Conservation (phyloP, 345 rosid genomes). For the Tarenaya hassleriana region DNA sequence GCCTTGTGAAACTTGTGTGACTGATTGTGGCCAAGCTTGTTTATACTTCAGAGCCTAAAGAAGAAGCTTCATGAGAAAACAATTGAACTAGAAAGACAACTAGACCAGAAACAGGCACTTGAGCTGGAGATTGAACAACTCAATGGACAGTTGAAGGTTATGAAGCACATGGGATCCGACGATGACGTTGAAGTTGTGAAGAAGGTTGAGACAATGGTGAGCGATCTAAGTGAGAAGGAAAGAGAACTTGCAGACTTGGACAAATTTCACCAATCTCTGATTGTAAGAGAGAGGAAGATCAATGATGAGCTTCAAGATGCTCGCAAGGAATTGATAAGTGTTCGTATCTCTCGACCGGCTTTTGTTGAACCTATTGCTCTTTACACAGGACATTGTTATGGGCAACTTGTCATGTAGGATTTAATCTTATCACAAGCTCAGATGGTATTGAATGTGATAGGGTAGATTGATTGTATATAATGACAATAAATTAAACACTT, state of each 20-base stretch:
- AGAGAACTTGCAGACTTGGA: conserved; percentile 63
- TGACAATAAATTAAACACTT: neutral
- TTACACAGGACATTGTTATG: conserved; percentile 4
- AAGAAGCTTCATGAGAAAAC: conserved; percentile 63
- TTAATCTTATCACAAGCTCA: conserved; percentile 1
- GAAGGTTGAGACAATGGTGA: conserved; percentile 51
- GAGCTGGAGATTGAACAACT: conserved; percentile 75
- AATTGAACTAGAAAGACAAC: conserved; percentile 57
- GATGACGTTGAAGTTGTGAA: conserved; percentile 59
- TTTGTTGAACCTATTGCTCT: conserved; percentile 3
- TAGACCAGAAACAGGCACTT: conserved; percentile 78
- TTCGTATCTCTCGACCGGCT: conserved; percentile 30
- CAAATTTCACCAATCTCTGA: conserved; percentile 68
- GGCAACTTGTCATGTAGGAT: conserved; percentile 14
- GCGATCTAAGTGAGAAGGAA: conserved; percentile 78
- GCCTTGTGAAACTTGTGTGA: conserved; percentile 23
- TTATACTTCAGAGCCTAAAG: conserved; percentile 59
- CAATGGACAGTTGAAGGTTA: conserved; percentile 56
- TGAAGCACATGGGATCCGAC: conserved; percentile 63
- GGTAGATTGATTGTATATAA: conserved; percentile 10
- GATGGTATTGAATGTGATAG: conserved; percentile 4
- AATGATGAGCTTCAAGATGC: conserved; percentile 93
- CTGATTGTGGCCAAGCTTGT: conserved; percentile 17
- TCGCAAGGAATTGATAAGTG: conserved; percentile 74
- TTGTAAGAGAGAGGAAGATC: conserved; percentile 73